Percentiles rank a stretch among this genome's conserved stretches.
Evolutionary conservation across 164 flowering plant species (phyloP).

Genomic region (Amborella trichopoda): DNA sequence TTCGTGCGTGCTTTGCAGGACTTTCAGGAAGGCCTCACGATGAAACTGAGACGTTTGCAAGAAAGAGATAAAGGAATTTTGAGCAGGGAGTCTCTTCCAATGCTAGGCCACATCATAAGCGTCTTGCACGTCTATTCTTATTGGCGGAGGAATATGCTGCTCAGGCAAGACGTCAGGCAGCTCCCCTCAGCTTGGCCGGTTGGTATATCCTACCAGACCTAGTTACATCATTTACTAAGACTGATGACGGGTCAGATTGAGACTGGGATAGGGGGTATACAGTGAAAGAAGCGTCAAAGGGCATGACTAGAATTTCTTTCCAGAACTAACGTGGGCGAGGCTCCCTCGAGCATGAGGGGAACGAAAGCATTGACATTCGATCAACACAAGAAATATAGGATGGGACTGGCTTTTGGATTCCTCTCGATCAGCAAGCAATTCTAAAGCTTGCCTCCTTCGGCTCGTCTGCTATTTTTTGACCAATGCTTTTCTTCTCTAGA

Average conservation of each 20-base stretch:
- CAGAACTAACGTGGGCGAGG: background rate
- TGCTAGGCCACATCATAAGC: background rate
- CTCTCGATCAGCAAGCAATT: background rate
- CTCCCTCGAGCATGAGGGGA: background rate
- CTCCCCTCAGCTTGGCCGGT: background rate
- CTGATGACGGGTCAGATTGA: background rate
- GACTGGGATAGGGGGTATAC: background rate
- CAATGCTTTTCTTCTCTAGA: background rate
- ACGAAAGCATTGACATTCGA: background rate
- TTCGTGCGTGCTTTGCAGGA: constrained; percentile 1
- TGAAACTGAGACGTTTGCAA: background rate
- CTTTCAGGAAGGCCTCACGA: background rate
- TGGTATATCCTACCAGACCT: background rate
- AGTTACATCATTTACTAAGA: background rate
- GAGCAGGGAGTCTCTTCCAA: background rate
- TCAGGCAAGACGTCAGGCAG: background rate
- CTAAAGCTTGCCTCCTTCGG: background rate
- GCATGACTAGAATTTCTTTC: background rate
- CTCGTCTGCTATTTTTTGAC: background rate
- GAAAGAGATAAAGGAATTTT: background rate
- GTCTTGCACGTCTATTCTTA: background rate
- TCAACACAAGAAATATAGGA: background rate
- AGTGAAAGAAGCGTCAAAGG: background rate
- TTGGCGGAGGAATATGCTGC: constrained; percentile 1
- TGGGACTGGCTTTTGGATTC: background rate